Conservation (phyloP, 2,329 filamentous ascomycete species). For the Fusarium illudens region DNA sequence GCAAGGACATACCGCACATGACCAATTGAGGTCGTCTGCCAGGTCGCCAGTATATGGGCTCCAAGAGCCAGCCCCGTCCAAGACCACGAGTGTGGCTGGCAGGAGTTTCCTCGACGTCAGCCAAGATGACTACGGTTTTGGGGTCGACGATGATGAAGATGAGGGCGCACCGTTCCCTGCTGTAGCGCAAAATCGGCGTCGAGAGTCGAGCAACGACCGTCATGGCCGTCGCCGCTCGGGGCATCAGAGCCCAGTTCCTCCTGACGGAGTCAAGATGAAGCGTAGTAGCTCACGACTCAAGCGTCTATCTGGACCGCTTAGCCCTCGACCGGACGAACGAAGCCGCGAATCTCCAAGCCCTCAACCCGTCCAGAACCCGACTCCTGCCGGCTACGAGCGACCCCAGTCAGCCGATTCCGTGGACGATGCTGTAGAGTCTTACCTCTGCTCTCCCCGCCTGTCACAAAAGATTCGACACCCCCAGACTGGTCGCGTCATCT, state of each 20-base stretch:
- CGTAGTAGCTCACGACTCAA: slow-evolving; percentile 67
- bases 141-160: slow-evolving; percentile 52
- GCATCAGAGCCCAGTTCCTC: slow-evolving; percentile 58
- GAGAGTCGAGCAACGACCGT: slow-evolving; percentile 59
- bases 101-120: slow-evolving; percentile 40
- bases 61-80: slow-evolving; percentile 35
- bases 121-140: slow-evolving; percentile 45
- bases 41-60: slow-evolving; percentile 32
- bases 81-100: slow-evolving; percentile 29
- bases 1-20: slow-evolving; percentile 22
- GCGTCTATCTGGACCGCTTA: slow-evolving; percentile 61
- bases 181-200: slow-evolving; percentile 67
- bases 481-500: slow-evolving; percentile 85
- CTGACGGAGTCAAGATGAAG: slow-evolving; percentile 57
- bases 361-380: slow-evolving; percentile 42
- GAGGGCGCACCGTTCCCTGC: slow-evolving; percentile 76
- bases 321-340: slow-evolving; percentile 52
- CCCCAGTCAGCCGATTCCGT: slow-evolving; percentile 85
- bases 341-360: slow-evolving; percentile 38
- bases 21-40: slow-evolving; percentile 20
- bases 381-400: slow-evolving; percentile 70
- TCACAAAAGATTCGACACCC: slow-evolving; percentile 90
- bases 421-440: slow-evolving; percentile 86
- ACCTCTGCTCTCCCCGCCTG: slow-evolving; percentile 81
- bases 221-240: slow-evolving; percentile 56